Percentiles rank a stretch among this genome's conserved stretches.
Conservation (phyloP, 345 rosid species). For the Brassica nigra region DNA sequence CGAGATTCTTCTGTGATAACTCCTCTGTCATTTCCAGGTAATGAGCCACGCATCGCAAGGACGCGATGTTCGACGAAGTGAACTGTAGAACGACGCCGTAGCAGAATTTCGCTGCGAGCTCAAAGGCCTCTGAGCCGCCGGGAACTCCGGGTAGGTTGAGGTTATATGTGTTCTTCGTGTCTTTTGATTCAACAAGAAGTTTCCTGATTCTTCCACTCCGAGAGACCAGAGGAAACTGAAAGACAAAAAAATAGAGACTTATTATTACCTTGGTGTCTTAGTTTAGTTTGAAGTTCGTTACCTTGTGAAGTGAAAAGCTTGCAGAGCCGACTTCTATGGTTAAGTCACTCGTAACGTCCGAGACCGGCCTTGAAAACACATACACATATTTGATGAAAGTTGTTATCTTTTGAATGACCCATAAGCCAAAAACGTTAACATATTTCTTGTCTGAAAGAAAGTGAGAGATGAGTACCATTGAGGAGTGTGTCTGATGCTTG, state of each 20-base stretch:
- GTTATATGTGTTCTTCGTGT: conserved; percentile 56
- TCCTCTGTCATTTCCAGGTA: conserved; percentile 97
- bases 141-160: conserved; percentile 64
- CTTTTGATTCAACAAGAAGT: conserved; percentile 67
- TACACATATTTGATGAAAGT: not conserved
- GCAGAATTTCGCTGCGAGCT: conserved; percentile 96
- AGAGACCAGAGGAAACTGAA: conserved; percentile 88
- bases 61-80: conserved; percentile 65
- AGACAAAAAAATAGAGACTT: not conserved
- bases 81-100: conserved; percentile 77
- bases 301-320: conserved; percentile 91
- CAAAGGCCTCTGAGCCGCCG: conserved; percentile 93
- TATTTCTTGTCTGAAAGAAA: not conserved
- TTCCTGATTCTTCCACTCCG: conserved; percentile 86
- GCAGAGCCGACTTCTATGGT: conserved; percentile 79
- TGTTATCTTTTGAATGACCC: not conserved
- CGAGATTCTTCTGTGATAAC: conserved; percentile 75
- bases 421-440: not conserved
- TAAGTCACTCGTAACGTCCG: conserved; percentile 91
- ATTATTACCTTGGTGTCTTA: too few relatives aligned
- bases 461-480: conserved; percentile 65
- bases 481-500: conserved; percentile 88
- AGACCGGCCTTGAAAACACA: conserved; percentile 85
- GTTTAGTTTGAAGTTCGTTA: conserved; percentile 17
- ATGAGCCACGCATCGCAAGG: conserved; percentile 69